Percentiles rank a stretch among this genome's conserved stretches.
phyloP scores from a whole-genome alignment of 2,329 filamentous ascomycete species.

The Fusarium mangiferae region DNA sequence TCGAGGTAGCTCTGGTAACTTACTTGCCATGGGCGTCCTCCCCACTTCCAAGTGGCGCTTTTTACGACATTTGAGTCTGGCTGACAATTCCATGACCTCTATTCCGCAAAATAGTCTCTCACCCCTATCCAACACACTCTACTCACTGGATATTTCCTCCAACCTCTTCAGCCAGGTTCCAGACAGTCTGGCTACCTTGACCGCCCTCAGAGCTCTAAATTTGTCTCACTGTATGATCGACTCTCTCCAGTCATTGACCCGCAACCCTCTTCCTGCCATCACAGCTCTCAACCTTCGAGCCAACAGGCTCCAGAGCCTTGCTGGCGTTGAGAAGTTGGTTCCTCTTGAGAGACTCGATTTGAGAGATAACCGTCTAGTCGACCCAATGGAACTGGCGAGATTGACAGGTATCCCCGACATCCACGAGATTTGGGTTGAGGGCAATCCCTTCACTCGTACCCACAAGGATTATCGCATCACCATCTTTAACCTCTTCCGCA shows the following conservation, averaged over 20 bases:
- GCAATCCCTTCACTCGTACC: conserved; percentile 91
- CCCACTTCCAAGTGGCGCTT: conserved; percentile 95
- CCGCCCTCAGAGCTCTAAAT: conserved; percentile 90
- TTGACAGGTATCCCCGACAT: conserved; percentile 92
- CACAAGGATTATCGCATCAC: conserved; percentile 86
- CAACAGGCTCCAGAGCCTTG: conserved; percentile 87
- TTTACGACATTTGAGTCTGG: conserved; percentile 87
- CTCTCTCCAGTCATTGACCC: conserved; percentile 85
- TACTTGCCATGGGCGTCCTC: conserved; percentile 76
- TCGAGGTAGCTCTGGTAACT: conserved; percentile 80
- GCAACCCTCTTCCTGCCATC: conserved; percentile 90
- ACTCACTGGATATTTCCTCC: conserved; percentile 90
- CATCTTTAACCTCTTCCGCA: conserved; percentile 96
- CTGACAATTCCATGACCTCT: conserved; percentile 89
- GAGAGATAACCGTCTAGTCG: conserved; percentile 88
- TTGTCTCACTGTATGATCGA: conserved; percentile 98
- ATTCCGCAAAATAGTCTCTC: conserved; percentile 79
- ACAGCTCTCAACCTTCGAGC: conserved; percentile 90
- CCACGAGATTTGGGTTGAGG: conserved; percentile 89
- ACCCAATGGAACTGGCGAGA: conserved; percentile 89
- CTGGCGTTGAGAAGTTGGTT: conserved; percentile 87
- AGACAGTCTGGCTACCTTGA: conserved; percentile 86
- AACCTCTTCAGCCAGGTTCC: conserved; percentile 96
- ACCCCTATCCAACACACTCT: conserved; percentile 86
- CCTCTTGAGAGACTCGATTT: conserved; percentile 92